A percentile compares a stretch with the other conserved stretches of the same genome.
phyloP scores from a whole-genome alignment of 2,329 filamentous ascomycete genomes.

The Paradendryphiella salina region DNA sequence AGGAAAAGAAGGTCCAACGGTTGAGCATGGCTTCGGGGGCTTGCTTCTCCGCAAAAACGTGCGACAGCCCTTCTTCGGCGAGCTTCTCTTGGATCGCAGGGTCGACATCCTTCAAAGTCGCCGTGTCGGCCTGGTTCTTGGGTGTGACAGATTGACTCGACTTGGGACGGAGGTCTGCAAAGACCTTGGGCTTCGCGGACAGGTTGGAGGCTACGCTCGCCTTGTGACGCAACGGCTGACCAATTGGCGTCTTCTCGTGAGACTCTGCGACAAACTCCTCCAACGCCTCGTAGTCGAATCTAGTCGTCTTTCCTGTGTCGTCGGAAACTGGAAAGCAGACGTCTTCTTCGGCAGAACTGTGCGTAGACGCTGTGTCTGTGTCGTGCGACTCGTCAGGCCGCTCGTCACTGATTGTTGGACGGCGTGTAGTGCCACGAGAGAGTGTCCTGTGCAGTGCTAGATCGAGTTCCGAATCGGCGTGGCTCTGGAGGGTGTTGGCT shows the following conservation, averaged over 20 bases:
- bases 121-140: slow-evolving; percentile 43
- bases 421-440: slow-evolving; percentile 68
- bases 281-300: slow-evolving; percentile 88
- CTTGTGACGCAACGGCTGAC: slow-evolving; percentile 47
- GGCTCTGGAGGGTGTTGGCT: slow-evolving; percentile 66
- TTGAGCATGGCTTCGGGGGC: slow-evolving; percentile 61
- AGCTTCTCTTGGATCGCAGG: slow-evolving; percentile 52
- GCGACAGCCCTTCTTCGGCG: slow-evolving; percentile 43
- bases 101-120: slow-evolving; percentile 35
- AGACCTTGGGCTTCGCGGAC: slow-evolving; percentile 59
- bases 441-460: slow-evolving; percentile 69
- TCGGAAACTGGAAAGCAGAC: slow-evolving; percentile 80
- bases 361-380: slow-evolving; percentile 62
- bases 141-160: slow-evolving; percentile 38
- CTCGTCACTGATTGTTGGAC: slow-evolving; percentile 63
- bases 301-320: slow-evolving; percentile 76
- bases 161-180: slow-evolving; percentile 63
- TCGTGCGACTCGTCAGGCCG: slow-evolving; percentile 63
- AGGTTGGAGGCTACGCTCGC: slow-evolving; percentile 43
- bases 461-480: slow-evolving; percentile 56
- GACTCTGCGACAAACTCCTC: slow-evolving; percentile 81
- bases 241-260: slow-evolving; percentile 53
- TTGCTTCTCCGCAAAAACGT: slow-evolving; percentile 40
- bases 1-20: slow-evolving; percentile 96
- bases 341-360: slow-evolving; percentile 78